phyloP scores from a whole-genome alignment of 2,329 filamentous ascomycete genomes.

The Ophiostoma sp. region DNA sequence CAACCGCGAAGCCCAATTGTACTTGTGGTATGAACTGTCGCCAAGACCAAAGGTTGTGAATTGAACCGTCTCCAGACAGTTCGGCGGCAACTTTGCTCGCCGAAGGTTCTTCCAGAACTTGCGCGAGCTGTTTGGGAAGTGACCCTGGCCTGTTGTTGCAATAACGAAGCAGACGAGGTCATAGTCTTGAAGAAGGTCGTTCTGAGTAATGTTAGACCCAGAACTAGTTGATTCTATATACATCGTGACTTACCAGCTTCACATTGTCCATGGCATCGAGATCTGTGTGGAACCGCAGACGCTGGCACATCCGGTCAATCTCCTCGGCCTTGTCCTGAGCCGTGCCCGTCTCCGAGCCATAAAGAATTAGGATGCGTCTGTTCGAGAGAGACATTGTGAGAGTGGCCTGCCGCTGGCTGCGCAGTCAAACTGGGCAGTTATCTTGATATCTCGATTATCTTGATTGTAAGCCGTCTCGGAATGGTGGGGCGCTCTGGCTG shows the following conservation, averaged over 20 bases:
- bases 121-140: conserved; percentile 80
- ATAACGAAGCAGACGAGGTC: conserved; percentile 74
- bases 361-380: conserved; percentile 68
- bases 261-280: conserved; percentile 77
- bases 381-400: conserved; percentile 24
- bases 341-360: conserved; percentile 94
- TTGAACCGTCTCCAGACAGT: conserved; percentile 65
- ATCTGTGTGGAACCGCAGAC: conserved; percentile 74
- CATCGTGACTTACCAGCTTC: conserved; percentile 59
- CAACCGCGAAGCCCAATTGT: conserved; percentile 91
- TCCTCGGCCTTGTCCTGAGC: conserved; percentile 89
- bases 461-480: background rate
- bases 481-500: background rate
- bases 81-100: conserved; percentile 71
- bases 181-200: conserved; percentile 48
- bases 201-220: conserved; percentile 37
- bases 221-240: background rate
- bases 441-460: background rate
- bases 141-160: conserved; percentile 93
- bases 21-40: conserved; percentile 94
- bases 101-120: conserved; percentile 84
- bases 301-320: conserved; percentile 70
- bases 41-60: conserved; percentile 91
- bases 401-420: background rate
- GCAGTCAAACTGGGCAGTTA: background rate